A percentile compares a stretch with the other conserved stretches of the same genome.
Evolutionary conservation across 345 rosid genomes (phyloP).

Genomic region (Garcia nutans): DNA sequence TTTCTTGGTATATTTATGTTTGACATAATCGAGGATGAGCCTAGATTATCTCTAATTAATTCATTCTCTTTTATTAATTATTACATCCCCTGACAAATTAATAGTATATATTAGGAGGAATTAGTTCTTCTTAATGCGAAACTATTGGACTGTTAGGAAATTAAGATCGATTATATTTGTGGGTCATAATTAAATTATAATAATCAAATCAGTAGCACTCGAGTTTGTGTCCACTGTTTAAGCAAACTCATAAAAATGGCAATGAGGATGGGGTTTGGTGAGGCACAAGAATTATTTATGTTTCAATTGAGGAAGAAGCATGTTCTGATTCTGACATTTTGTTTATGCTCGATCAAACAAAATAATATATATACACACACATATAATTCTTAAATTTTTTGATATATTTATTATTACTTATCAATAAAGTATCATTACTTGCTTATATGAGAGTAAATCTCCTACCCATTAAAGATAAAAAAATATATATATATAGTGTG

Average conservation of each 20-base stretch:
- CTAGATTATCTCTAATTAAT: conserved; percentile 17
- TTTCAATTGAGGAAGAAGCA: background rate
- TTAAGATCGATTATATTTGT: background rate
- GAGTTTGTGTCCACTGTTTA: background rate
- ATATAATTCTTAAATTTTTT: too few relatives aligned
- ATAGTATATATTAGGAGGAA: background rate
- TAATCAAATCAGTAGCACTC: background rate
- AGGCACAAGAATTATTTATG: background rate
- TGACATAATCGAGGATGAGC: conserved; percentile 17
- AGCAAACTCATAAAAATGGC: background rate
- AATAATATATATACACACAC: too few relatives aligned
- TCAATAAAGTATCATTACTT: too few relatives aligned
- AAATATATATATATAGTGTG: too few relatives aligned
- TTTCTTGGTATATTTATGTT: background rate
- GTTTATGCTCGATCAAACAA: too few relatives aligned
- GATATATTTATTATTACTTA: too few relatives aligned
- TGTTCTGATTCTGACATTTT: background rate
- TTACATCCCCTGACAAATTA: too few relatives aligned
- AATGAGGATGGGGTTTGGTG: background rate
- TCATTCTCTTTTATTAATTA: conserved; percentile 1
- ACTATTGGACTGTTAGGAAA: background rate
- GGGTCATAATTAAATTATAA: background rate
- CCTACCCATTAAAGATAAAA: too few relatives aligned
- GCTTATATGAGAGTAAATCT: too few relatives aligned
- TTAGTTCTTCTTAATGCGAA: too few relatives aligned